Evolutionary conservation across 2,329 filamentous ascomycete species (phyloP).

Genomic region (Ophiostoma ips): DNA sequence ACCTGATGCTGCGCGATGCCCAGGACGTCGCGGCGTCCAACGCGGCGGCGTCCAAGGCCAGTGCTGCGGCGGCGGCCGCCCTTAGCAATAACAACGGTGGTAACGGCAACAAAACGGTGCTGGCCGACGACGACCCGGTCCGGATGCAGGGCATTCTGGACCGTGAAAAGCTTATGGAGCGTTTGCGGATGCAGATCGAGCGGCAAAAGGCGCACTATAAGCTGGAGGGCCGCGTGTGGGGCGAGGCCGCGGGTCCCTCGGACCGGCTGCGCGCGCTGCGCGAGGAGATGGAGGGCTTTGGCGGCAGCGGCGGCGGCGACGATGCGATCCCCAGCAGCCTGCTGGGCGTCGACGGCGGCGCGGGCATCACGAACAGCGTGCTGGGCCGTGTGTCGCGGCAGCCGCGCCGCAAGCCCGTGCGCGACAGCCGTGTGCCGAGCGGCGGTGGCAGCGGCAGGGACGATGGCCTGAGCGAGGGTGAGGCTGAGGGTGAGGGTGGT

Average conservation of each 20-base stretch:
- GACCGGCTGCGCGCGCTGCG: slow-evolving; percentile 83
- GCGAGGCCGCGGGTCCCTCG: slow-evolving; percentile 67
- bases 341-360: slow-evolving; percentile 37
- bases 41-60: slow-evolving; percentile 31
- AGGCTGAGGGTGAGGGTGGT: slow-evolving; percentile 33
- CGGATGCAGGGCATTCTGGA: slow-evolving; percentile 89
- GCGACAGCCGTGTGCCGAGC: slow-evolving; percentile 10
- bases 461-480: slow-evolving; percentile 17
- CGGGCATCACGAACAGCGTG: slow-evolving; percentile 46
- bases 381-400: slow-evolving; percentile 57
- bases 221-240: slow-evolving; percentile 85
- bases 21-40: slow-evolving; percentile 90
- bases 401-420: slow-evolving; percentile 41
- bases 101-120: slow-evolving; percentile 20
- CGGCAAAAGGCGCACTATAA: slow-evolving; percentile 96
- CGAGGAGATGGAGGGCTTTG: slow-evolving; percentile 72
- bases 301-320: slow-evolving; percentile 23
- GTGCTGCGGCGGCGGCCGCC: neutral
- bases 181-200: slow-evolving; percentile 88
- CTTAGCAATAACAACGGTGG: slow-evolving; percentile 17
- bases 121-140: slow-evolving; percentile 51
- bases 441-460: neutral
- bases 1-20: slow-evolving; percentile 94
- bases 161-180: slow-evolving; percentile 81
- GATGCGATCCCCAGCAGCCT: slow-evolving; percentile 30